Base-by-base conservation (phyloP, 306 rosid genomes). In the Senna tora region DNA sequence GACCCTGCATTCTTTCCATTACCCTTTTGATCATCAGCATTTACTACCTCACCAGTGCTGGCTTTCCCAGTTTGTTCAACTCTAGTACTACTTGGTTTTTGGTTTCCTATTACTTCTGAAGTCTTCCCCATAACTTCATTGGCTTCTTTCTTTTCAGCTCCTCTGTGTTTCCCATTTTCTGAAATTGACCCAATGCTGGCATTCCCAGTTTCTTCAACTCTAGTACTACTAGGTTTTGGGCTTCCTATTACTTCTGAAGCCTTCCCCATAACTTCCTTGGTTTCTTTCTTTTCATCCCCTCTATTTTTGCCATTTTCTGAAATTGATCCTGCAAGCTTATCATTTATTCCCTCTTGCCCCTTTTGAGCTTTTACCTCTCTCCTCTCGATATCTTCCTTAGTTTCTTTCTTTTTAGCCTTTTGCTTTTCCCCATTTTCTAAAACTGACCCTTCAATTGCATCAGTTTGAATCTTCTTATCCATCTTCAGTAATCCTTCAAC, bases 391-490 rank as follows among this genome's bases (percentile, higher is more conserved):
- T 19, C 8, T 17, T 68, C 36, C 33, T 38, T 39, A 13, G 5
- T 20, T 36, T 19, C 60, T 51, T 51, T 13, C 15, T 36, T 52
- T 68, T 36, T 51, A 36, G 13, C 21, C 50, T 9, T 38, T 52
- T 52, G 15, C 38, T 13, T 52, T 69, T 69, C 51, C 9, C 36
- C 63, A 6, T 36, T 13, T 52, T 39, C 49, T 2, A 17, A n/a
- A 68, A 7, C 6, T 52, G 47, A 14, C 50, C 50, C 73, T 13
- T 34, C 38, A 36, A 20, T 49, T 47, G 56, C 78, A 54, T 54
- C 67, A 57, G 66, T 49, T 50, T 80, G 79, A 60, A 42, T 20
- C 16, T 74, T 80, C 45, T 53, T 53, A 67, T 79, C 70, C 12
- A 13, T 50, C 54, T 73, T 16, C 5, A 6, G 3, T 25, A 25